Evolutionary conservation across 768 basidiomycete genomes (phyloP), one percentile per base, ranked within the genome.

Genomic region (Pisolithus orientalis): DNA sequence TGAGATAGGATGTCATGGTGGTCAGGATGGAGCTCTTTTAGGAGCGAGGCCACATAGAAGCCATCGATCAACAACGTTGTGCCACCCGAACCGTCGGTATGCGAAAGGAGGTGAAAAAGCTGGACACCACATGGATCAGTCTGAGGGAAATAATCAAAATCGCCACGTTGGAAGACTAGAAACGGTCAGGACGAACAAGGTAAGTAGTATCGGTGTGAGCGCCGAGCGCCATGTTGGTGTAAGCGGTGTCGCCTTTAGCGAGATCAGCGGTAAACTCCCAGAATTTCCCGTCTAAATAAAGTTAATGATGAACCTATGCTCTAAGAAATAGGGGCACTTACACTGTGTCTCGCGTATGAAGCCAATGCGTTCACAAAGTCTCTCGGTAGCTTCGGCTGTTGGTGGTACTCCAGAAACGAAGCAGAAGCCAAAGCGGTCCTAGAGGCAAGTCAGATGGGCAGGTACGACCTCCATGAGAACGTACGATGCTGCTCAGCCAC

Each of bases 211-310:
- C 85, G 1, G 84, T 87, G 65, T 99, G 95, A 0, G 91, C 93
- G 4, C 80, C 84, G 6, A 99, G 80, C 1, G 86, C 87, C 43
- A 95, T 70, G 6, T 84, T 90, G 4, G 93, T 92, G 71, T 99
- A 99, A 0, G 95, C 94, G 7, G 93, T 88, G 66, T 99, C 95
- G 11, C 93, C 93, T 60, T 87, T 92, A 16, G 85, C 83, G 21
- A 94, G 76, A 63, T 95, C 85, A 0, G 94, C 83, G 0, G 93
- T 96, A 62, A 98, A 95, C 62, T 97, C 92, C 94, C 95, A 99
- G 70, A 97, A 94, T 52, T 83, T 84, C 32, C 94, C 95, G 61
- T 98, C 92, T 45, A 2, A 51, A 63, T 68, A 17, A 21, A 16
- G 10, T 45, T 8, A 45, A 73, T 75, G 77, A 63, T 79, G 76